Conservation (phyloP, 2,329 filamentous ascomycete genomes). For the Rutstroemia sp. region DNA sequence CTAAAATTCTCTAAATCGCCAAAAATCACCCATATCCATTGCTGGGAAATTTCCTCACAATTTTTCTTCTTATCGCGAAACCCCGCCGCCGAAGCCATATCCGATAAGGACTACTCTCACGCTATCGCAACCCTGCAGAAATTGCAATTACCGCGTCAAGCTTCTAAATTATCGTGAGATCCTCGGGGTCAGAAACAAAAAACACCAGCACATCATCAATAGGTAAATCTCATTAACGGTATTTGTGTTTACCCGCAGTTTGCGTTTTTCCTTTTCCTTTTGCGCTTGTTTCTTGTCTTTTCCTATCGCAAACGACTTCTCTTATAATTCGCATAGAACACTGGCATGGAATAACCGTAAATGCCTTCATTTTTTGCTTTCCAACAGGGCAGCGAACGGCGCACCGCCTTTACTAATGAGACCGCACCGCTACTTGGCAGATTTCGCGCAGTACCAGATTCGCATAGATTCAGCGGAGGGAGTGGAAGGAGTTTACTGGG, state of each 20-base stretch:
- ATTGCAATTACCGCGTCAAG: not conserved
- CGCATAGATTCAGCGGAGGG: conserved; percentile 22
- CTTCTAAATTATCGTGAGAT: not conserved
- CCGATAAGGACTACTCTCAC: not conserved
- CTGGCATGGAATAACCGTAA: conserved; percentile 7
- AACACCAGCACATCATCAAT: not conserved
- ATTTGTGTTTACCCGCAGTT: not conserved
- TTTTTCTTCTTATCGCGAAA: not conserved
- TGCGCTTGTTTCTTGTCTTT: not conserved
- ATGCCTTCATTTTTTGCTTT: conserved; percentile 64
- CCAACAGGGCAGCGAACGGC: conserved; percentile 56
- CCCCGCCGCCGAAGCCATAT: not conserved
- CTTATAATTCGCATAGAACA: not conserved
- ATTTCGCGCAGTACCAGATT: conserved; percentile 52
- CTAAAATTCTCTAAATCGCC: not conserved
- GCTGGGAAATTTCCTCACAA: not conserved
- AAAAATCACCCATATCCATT: not conserved
- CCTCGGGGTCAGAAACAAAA: not conserved
- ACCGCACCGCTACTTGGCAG: conserved; percentile 55
- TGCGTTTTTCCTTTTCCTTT: not conserved
- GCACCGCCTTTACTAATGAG: conserved; percentile 40
- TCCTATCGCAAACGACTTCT: not conserved
- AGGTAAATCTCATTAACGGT: not conserved
- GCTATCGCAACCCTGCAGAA: not conserved
- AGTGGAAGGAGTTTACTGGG: conserved; percentile 37